phyloP scores from a whole-genome alignment of 2,329 filamentous ascomycete species.

The Xylariaceae sp. region DNA sequence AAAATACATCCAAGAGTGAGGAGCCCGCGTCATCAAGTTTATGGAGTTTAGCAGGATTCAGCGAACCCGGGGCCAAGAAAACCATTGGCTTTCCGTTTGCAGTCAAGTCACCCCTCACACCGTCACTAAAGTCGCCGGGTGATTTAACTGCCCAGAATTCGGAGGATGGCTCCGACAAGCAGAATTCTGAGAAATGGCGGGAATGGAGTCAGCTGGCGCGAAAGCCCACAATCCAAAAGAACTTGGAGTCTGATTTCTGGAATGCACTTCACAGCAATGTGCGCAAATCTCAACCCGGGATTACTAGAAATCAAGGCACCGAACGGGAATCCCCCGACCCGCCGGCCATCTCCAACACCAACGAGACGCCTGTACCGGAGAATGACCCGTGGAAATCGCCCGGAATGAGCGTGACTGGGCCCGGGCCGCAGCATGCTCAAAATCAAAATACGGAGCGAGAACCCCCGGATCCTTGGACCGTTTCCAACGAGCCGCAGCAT shows the following conservation, averaged over 20 bases:
- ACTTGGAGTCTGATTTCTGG: background rate
- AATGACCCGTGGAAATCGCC: no score
- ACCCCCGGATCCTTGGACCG: background rate
- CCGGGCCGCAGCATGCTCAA: no score
- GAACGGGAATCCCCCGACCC: background rate
- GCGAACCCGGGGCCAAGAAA: background rate
- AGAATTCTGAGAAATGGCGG: background rate
- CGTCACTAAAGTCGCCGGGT: background rate
- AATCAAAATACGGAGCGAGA: no score
- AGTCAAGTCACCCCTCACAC: no score
- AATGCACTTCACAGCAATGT: background rate
- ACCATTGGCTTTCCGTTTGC: no score
- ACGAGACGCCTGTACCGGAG: no score
- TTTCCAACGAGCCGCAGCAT: background rate
- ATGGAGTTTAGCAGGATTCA: no score
- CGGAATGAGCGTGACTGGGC: no score
- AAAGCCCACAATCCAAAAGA: background rate
- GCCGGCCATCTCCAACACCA: background rate
- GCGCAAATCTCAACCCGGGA: background rate
- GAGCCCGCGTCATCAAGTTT: no score
- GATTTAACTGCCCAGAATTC: background rate
- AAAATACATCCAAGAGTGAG: no score
- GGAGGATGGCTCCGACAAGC: background rate
- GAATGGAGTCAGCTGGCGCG: slow-evolving; percentile 19
- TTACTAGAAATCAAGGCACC: background rate